These are phyloP conservation scores for Arthonia radiata DNA, from an alignment of 495 filamentous ascomycete genomes.

Conservation along the genomic window DNA sequence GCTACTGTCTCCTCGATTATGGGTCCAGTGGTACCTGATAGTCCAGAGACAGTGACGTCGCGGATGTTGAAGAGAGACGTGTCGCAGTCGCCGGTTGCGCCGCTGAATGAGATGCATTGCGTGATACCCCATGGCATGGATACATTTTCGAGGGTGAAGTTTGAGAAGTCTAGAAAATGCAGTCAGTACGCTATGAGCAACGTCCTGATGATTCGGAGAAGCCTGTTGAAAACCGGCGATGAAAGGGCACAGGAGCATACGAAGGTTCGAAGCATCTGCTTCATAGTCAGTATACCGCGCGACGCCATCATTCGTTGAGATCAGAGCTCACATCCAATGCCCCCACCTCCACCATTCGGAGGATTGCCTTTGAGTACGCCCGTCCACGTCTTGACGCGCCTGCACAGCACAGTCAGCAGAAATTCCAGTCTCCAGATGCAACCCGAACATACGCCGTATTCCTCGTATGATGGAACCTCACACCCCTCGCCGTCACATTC, in stretches of 20 bases:
- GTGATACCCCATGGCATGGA: slow-evolving; percentile 8
- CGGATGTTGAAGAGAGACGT: slow-evolving; percentile 15
- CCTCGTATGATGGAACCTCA: slow-evolving; percentile 14
- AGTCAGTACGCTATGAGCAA: too few relatives aligned
- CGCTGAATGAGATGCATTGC: slow-evolving; percentile 18
- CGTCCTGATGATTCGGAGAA: too few relatives aligned
- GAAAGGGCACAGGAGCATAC: too few relatives aligned
- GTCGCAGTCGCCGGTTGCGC: slow-evolving; percentile 16
- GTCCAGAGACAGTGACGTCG: slow-evolving; percentile 8
- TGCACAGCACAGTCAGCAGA: too few relatives aligned
- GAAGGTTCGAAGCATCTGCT: too few relatives aligned
- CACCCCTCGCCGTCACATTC: slow-evolving; percentile 12
- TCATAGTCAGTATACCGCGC: too few relatives aligned
- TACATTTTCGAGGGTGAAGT: slow-evolving; percentile 1
- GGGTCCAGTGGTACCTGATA: slow-evolving; percentile 13
- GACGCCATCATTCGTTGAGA: too few relatives aligned
- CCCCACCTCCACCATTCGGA: slow-evolving; percentile 23
- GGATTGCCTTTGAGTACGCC: slow-evolving; percentile 19
- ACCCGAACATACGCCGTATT: slow-evolving; percentile 20
- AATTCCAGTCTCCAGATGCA: too few relatives aligned
- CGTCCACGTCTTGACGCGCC: slow-evolving; percentile 22
- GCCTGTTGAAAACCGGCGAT: too few relatives aligned
- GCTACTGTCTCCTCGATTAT: slow-evolving; percentile 8
- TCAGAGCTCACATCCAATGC: slow-evolving; percentile 19
- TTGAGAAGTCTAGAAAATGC: too few relatives aligned